Base-by-base conservation (phyloP, 2,329 filamentous ascomycete species). In the Alternaria rosae region DNA sequence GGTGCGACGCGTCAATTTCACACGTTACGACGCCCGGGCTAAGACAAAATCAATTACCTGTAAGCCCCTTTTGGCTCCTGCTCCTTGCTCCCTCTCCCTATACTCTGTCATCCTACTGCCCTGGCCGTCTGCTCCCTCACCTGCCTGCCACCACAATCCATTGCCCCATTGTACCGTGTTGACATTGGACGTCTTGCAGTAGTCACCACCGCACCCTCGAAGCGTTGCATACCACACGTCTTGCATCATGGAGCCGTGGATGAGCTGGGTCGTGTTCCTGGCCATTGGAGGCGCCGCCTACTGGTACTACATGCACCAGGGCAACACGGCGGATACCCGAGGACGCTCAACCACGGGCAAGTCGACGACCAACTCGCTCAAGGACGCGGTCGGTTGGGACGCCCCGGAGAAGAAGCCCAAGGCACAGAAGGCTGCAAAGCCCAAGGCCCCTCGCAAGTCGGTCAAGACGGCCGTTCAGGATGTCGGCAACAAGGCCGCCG, bases 391-490 rank as follows among this genome's bases (percentile, higher is more conserved):
- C 12, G 60, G 71, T 42, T 77, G 75, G 75, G 73, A 77, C n/a
- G 38, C 20, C 5, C 57, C 68, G 6, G 75, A 77, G 42, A 65
- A 54, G 43, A 74, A 73, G 52, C 47, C 72, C 30, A 77, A 78
- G 64, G 54, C 67, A 26, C 61, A 70, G 11, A 71, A 76, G 67
- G 42, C 58, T 35, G 54, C 67, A n/a, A 77, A 78, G 67, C 62
- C 66, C 20, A 76, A 78, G 69, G 71, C 71, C 25, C 71, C 76
- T 26, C 71, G 72, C 66, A 78, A 78, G 68, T 74, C 74, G 12
- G 73, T 72, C 58, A 76, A 78, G 72, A 69, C 74, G 15, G 64
- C 70, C n/a, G 74, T 72, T 28, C 75, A 79, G 61, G 76, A 79
- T 43, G 68, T 64, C 28, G 73, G 65, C 32, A 70, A 73, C 54